Percentiles rank a stretch among this genome's conserved stretches.
Conservation (phyloP, 2,329 filamentous ascomycete genomes). For the Ceratocystis huliohia region DNA sequence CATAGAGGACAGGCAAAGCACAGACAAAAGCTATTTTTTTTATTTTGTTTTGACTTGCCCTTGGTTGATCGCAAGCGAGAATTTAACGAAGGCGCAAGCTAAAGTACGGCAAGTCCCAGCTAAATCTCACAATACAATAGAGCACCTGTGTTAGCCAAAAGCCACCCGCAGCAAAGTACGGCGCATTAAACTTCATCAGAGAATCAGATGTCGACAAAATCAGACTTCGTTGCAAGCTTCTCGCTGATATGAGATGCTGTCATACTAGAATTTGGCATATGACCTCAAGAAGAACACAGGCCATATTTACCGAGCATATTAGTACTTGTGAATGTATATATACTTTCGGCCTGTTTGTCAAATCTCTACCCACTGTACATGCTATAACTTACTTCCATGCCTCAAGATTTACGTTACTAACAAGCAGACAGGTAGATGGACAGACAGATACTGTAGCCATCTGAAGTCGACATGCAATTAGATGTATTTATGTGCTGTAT, state of each 20-base stretch:
- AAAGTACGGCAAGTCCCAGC: not conserved
- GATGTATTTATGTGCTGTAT: not conserved
- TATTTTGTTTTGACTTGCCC: not conserved
- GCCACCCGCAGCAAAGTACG: not conserved
- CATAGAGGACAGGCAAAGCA: not conserved
- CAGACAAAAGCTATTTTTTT: conserved; percentile 1
- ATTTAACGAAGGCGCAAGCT: not conserved
- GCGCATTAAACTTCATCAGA: not conserved
- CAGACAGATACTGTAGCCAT: not conserved
- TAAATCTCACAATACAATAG: not conserved
- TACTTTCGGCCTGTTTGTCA: not conserved
- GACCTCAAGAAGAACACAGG: not conserved
- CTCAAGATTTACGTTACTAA: not conserved
- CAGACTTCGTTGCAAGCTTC: not conserved
- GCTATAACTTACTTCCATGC: not conserved
- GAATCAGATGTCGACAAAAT: not conserved
- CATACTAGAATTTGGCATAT: not conserved
- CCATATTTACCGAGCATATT: not conserved
- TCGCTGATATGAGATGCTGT: not conserved
- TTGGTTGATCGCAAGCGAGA: not conserved
- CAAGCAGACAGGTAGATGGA: not conserved
- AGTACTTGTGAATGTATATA: not conserved
- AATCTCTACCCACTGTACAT: not conserved
- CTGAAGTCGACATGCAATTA: no score
- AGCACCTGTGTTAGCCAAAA: not conserved